These are phyloP conservation scores for Ogataea nitratoaversa DNA, from an alignment of 805 yeast species.

Conservation along the genomic window DNA sequence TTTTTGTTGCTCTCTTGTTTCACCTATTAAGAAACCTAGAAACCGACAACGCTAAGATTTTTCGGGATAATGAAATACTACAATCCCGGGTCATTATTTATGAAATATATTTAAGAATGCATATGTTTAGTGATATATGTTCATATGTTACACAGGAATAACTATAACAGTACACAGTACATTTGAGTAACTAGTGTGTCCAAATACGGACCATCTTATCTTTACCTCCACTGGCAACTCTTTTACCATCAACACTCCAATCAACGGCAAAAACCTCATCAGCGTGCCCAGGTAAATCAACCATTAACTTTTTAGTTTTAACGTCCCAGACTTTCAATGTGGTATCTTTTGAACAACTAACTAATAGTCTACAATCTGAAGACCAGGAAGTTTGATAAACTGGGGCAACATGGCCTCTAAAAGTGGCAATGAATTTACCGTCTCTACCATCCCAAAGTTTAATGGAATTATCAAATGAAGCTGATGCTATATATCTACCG, in stretches of 20 bases:
- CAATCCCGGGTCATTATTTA: too few species aligned
- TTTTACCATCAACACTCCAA: constrained; percentile 93
- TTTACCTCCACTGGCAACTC: constrained; percentile 97
- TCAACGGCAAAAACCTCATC: constrained; percentile 97
- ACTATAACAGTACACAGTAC: too few species aligned
- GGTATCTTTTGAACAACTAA: constrained; percentile 93
- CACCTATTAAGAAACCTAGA: too few species aligned
- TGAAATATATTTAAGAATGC: too few species aligned
- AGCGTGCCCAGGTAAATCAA: constrained; percentile 91
- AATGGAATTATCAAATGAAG: constrained; percentile 92
- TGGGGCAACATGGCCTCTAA: constrained; percentile 96
- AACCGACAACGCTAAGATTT: too few species aligned
- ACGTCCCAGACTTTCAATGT: constrained; percentile 96
- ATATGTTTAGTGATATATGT: too few species aligned
- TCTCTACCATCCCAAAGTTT: constrained; percentile 95
- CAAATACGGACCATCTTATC: constrained; percentile 92
- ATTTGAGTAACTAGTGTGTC: too few species aligned
- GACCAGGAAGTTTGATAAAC: constrained; percentile 99
- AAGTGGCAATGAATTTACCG: constrained; percentile 84
- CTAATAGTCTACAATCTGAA: constrained; percentile 85
- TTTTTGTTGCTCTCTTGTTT: too few species aligned
- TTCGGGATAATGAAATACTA: too few species aligned
- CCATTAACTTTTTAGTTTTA: constrained; percentile 73
- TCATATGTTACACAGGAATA: too few species aligned
- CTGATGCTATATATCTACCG: constrained; percentile 84